A percentile compares a stretch with the other conserved stretches of the same genome.
These are phyloP conservation scores for Acidiella bohemica DNA, from an alignment of 495 filamentous ascomycete species.

Conservation along the genomic window DNA sequence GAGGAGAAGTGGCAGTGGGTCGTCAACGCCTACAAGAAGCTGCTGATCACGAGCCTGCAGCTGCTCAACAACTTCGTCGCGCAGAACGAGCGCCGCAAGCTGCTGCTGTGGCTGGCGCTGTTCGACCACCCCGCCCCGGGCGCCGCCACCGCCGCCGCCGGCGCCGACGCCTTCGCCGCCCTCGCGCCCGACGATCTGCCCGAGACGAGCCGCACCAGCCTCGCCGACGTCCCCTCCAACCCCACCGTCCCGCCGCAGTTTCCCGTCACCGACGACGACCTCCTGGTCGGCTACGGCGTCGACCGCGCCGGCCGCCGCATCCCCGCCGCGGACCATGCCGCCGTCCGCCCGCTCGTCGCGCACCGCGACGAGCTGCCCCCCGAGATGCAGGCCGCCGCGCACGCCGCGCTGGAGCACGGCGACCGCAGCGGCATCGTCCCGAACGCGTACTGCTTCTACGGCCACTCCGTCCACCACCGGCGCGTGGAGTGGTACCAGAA, in stretches of 20 bases:
- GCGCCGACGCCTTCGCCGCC: neutral
- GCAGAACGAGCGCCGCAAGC: conserved; percentile 81
- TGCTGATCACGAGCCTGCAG: conserved; percentile 78
- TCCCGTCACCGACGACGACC: conserved; percentile 5
- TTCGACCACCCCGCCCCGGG: conserved; percentile 38
- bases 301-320: conserved; percentile 2
- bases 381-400: neutral
- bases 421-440: neutral
- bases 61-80: conserved; percentile 86
- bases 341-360: neutral
- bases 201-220: conserved; percentile 4
- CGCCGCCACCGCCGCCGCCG: neutral
- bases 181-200: conserved; percentile 7
- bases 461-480: neutral
- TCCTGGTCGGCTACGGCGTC: conserved; percentile 12
- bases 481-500: neutral
- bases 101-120: conserved; percentile 77
- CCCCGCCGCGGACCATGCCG: neutral
- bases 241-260: conserved; percentile 4
- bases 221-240: conserved; percentile 8
- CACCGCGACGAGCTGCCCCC: neutral
- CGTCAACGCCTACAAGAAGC: conserved; percentile 56
- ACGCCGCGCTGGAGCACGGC: neutral
- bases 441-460: conserved; percentile 1
- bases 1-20: conserved; percentile 62